Evolutionary conservation across 2,329 filamentous ascomycete genomes (phyloP).

Genomic region (Pestalotiopsis sp.): DNA sequence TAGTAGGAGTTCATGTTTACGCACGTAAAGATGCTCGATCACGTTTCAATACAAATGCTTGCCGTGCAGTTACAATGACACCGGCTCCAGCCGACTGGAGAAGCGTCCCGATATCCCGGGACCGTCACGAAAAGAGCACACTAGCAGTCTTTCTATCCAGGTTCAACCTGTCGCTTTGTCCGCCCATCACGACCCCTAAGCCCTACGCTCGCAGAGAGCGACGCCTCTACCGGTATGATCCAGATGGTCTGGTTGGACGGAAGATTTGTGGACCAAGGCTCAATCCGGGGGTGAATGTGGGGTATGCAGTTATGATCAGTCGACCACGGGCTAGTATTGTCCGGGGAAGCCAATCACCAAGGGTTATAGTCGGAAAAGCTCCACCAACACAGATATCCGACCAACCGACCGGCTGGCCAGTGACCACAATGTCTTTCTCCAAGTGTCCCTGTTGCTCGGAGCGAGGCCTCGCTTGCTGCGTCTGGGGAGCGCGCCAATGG

Average conservation of each 20-base stretch:
- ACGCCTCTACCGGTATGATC: conserved; percentile 2
- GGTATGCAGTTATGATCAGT: conserved; percentile 2
- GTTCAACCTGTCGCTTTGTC: neutral
- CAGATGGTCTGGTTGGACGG: conserved; percentile 9
- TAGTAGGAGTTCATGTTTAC: neutral
- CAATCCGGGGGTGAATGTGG: conserved; percentile 9
- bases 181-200: neutral
- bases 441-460: neutral
- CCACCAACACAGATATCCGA: neutral
- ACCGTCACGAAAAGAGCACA: neutral
- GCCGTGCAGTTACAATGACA: neutral
- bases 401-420: too few relatives aligned
- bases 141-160: neutral
- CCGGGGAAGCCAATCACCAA: conserved; percentile 10
- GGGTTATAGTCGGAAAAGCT: neutral
- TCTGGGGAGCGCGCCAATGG: neutral
- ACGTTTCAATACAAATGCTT: neutral
- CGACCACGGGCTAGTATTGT: conserved; percentile 6
- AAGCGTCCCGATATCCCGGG: conserved; percentile 7
- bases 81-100: neutral
- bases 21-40: neutral
- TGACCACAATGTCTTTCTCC: neutral
- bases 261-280: conserved; percentile 8
- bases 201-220: neutral
- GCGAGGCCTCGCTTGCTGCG: neutral